Percentiles rank a stretch among this genome's conserved stretches.
Conservation (phyloP, 768 basidiomycete species). For the Suillus luteus region DNA sequence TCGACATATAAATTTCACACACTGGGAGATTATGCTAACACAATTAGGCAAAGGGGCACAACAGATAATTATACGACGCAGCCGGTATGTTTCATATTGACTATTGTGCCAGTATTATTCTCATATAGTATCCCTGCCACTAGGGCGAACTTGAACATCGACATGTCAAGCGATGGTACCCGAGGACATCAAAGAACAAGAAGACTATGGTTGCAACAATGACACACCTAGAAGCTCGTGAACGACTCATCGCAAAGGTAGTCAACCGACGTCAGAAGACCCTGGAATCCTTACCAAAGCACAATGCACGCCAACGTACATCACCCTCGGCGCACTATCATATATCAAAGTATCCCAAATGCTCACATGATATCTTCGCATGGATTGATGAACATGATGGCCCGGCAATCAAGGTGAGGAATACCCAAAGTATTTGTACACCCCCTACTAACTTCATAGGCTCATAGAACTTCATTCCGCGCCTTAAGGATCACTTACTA, state of each 20-base stretch:
- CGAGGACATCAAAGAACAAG: constrained; percentile 35
- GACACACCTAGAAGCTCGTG: constrained; percentile 20
- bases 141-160: constrained; percentile 43
- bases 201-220: constrained; percentile 29
- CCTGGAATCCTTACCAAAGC: neutral
- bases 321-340: constrained; percentile 1
- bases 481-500: constrained; percentile 17
- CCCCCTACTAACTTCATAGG: neutral
- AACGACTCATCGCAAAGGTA: constrained; percentile 23
- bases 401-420: constrained; percentile 18
- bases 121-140: neutral
- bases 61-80: constrained; percentile 40
- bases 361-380: neutral
- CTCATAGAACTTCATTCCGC: constrained; percentile 32
- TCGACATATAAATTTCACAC: constrained; percentile 17
- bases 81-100: constrained; percentile 18
- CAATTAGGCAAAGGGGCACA: constrained; percentile 28
- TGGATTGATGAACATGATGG: neutral
- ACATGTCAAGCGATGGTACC: constrained; percentile 38
- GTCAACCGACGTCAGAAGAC: constrained; percentile 16
- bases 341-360: neutral
- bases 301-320: neutral
- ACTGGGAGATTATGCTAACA: constrained; percentile 16
- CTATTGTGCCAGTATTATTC: neutral
- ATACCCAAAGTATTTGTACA: neutral